Base-by-base conservation (phyloP, 768 basidiomycete genomes). In the Leucosporidium creatinivorum region DNA sequence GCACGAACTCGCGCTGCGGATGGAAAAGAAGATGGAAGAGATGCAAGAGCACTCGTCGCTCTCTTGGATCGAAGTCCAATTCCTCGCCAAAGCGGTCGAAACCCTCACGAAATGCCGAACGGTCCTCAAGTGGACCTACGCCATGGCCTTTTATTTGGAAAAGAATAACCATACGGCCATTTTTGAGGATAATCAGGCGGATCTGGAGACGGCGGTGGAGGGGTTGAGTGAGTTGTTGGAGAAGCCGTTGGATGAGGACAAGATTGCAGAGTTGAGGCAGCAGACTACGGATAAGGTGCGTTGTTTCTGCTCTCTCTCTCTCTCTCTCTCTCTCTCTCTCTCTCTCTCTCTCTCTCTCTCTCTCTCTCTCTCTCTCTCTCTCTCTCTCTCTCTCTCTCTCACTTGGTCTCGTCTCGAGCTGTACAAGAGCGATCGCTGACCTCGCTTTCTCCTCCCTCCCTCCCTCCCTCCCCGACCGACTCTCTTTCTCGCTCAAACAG, bases 21-120 rank as follows among this genome's bases (percentile, higher is more conserved):
- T 94, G 18, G 93, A 99, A 84, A 93, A 94, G 85, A 97, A 97
- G 86, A 99, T 99, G 96, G 93, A 97, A 79, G 92, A 96, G 80
- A 94, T 98, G 88, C 96, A 98, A 81, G 84, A 92, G 70, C 87
- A 87, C 17, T 92, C 91, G 3, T 83, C 86, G 63, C 80, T 99
- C 49, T 93, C 92, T 3, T 99, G 96, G 96, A 99, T 99, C 73
- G 93, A 99, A 79, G 93, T 87, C 36, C 94, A 98, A 80, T 99
- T 99, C 79, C 93, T 96, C 84, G 93, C 92, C 82, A 93, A 93
- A 79, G 96, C 96, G 1, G 93, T 97, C 6, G 96, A 97, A 76
- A 88, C 88, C 77, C 58, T 73, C 23, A 56, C 66, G 12, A 64
- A 63, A 63, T 90, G 96, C 80, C 86, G 96, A 31, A 89, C 86